Evolutionary conservation across 2,329 filamentous ascomycete genomes (phyloP).

Genomic region (Biscogniauxia sp.): DNA sequence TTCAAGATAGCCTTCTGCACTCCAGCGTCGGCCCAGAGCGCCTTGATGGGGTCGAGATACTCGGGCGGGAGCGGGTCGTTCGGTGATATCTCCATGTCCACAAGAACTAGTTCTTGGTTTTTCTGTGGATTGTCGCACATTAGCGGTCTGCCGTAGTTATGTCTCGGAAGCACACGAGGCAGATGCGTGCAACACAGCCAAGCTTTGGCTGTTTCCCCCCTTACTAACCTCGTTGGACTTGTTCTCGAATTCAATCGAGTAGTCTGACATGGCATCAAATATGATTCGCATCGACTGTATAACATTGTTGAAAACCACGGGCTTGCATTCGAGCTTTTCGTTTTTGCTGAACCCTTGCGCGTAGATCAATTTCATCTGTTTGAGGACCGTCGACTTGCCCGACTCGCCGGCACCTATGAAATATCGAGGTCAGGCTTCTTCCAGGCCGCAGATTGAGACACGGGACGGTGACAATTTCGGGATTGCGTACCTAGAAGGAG

Average conservation of each 20-base stretch:
- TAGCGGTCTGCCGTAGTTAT: slow-evolving; percentile 8
- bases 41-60: slow-evolving; percentile 77
- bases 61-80: slow-evolving; percentile 77
- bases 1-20: slow-evolving; percentile 86
- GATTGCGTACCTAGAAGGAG: slow-evolving; percentile 74
- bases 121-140: slow-evolving; percentile 49
- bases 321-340: slow-evolving; percentile 90
- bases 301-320: slow-evolving; percentile 94
- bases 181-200: slow-evolving; percentile 7
- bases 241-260: slow-evolving; percentile 75
- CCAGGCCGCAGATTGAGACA: slow-evolving; percentile 19
- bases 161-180: slow-evolving; percentile 4
- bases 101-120: slow-evolving; percentile 72
- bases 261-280: slow-evolving; percentile 85
- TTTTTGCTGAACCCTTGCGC: slow-evolving; percentile 84
- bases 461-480: slow-evolving; percentile 12
- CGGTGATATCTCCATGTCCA: slow-evolving; percentile 77
- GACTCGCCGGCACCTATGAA: slow-evolving; percentile 83
- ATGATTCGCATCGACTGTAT: slow-evolving; percentile 89
- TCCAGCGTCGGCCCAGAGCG: slow-evolving; percentile 78
- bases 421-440: slow-evolving; percentile 23
- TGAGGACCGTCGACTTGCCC: slow-evolving; percentile 93
- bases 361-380: slow-evolving; percentile 99
- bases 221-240: slow-evolving; percentile 72
- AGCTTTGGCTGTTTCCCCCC: neutral